Evolutionary conservation across 768 basidiomycete species (phyloP), one percentile per base, ranked within the genome.

Genomic region (Boletus subcaerulescens): DNA sequence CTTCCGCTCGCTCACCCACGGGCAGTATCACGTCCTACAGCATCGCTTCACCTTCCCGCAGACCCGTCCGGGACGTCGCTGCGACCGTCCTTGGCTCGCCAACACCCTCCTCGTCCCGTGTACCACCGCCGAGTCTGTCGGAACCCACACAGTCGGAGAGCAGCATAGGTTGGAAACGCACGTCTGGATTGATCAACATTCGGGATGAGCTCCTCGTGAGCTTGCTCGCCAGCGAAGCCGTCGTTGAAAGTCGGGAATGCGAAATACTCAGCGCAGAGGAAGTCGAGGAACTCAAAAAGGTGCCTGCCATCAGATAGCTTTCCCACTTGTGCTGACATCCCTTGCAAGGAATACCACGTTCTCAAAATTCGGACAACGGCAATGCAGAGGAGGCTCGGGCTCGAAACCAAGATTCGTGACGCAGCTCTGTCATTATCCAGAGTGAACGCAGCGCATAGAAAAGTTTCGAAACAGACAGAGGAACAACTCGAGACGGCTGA

Each of bases 221-320:
- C 67, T 79, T 99, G 39, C 75, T 98, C 59, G 90, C 94, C 40
- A 93, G 93, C 51, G 93, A 98, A 71, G 96, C 96, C 5, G 83
- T 91, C 40, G 86, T 98, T n/a, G 93, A 98, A 64, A 91, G 91
- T 63, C 84, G 89, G 31, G 83, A 84, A 43, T 91, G 83, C 65
- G 84, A 87, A 50, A 86, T 97, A 20, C 76, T 95, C 42, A 82
- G 79, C 50, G 80, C 85, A 57, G 87, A 89, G 45, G 82, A 87
- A 61, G 82, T 87, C 15, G 86, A 89, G 53, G 81, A 81, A 32
- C 74, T 86, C 59, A 89, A 87, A 71, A 84, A 84, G 77, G 86
- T 85, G 56, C 36, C 77, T 20, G 17, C 18, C 15, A 32, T 32
- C 41, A 8, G 14, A 57, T 76, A 69, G 10, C 76, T 39, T 39